Base-by-base conservation (phyloP, 228 moss, liverwort and hornwort genomes). In the Sphagnum fallax region DNA sequence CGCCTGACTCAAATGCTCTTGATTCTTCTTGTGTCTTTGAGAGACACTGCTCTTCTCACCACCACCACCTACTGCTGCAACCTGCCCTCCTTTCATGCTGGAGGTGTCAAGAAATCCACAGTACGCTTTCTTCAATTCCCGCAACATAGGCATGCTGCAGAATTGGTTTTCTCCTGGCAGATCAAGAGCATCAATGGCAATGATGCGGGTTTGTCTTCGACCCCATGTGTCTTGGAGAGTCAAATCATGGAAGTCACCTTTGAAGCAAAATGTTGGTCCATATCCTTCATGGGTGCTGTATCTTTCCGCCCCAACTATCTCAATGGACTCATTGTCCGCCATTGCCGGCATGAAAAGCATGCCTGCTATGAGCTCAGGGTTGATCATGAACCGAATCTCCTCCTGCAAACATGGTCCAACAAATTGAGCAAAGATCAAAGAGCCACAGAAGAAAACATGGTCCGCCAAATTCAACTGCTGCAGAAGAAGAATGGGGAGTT, bases 351-450 rank as follows among this genome's bases (percentile, higher is more conserved):
- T 73, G 76, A 96, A 92, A 61, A 96, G 76, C 92, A 96, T 96
- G 53, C 92, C 95, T 53, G 85, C 95, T 53, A 90, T 87, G 66
- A 92, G 92, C 81, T 96, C 95, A 59, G 95, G 95, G 71, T 88
- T 89, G 67, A 91, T 84, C 95, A 96, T 92, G 73, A 96, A 92
- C 51, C 89, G 88, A 5, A 96, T 96, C 76, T 96, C 95, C 80
- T 96, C 95, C 92, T 95, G 83, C 62, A 4, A 4, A 18, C 50
- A 50, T 65, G 50, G 32, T 32, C 32, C 32, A 32, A 32, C 32
- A 32, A 32, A 1, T 32, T 32, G 32, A 32, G 32, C 32, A 32
- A 32, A 32, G 32, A 32, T 32, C 32, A 32, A 32, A 32, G 32
- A 32, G 32, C 32, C 32, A 32, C 32, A 32, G 32, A 32, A 32